Evolutionary conservation across 768 basidiomycete species (phyloP).

Genomic region (Ramaria sp.): DNA sequence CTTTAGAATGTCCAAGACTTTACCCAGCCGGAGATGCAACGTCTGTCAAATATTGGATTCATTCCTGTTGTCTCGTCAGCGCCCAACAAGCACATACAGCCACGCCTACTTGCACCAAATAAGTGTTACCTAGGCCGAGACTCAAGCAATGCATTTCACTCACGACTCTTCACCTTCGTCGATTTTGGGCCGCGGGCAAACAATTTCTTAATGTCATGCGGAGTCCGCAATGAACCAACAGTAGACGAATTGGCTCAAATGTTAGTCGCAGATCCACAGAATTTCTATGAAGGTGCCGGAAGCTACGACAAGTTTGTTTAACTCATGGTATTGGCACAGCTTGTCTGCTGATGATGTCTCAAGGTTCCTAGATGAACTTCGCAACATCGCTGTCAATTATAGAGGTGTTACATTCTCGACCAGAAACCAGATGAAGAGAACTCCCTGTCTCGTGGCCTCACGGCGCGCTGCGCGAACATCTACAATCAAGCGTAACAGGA

Average conservation of each 20-base stretch:
- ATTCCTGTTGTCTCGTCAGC: constrained; percentile 40
- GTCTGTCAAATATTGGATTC: constrained; percentile 47
- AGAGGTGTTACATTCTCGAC: constrained; percentile 38
- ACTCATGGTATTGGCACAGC: background rate
- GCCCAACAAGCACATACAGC: constrained; percentile 4
- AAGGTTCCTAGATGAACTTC: constrained; percentile 74
- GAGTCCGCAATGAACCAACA: constrained; percentile 79
- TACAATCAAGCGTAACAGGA: constrained; percentile 17
- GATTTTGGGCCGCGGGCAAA: constrained; percentile 80
- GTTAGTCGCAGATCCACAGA: constrained; percentile 53
- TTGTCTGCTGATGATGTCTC: background rate
- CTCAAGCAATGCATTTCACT: constrained; percentile 50
- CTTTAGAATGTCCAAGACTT: constrained; percentile 36
- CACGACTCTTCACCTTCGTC: constrained; percentile 77
- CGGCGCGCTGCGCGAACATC: constrained; percentile 42
- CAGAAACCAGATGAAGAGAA: constrained; percentile 51
- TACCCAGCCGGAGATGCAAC: constrained; percentile 38
- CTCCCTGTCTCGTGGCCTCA: constrained; percentile 64
- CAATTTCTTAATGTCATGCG: constrained; percentile 75
- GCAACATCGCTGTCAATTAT: constrained; percentile 75
- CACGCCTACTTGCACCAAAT: constrained; percentile 41
- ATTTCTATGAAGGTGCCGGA: constrained; percentile 62
- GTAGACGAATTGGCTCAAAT: constrained; percentile 71
- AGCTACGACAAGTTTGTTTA: constrained; percentile 52
- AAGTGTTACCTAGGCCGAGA: constrained; percentile 61